Evolutionary conservation across 768 basidiomycete species (phyloP), one percentile per base, ranked within the genome.

Genomic region (Nidularia pulvinata): DNA sequence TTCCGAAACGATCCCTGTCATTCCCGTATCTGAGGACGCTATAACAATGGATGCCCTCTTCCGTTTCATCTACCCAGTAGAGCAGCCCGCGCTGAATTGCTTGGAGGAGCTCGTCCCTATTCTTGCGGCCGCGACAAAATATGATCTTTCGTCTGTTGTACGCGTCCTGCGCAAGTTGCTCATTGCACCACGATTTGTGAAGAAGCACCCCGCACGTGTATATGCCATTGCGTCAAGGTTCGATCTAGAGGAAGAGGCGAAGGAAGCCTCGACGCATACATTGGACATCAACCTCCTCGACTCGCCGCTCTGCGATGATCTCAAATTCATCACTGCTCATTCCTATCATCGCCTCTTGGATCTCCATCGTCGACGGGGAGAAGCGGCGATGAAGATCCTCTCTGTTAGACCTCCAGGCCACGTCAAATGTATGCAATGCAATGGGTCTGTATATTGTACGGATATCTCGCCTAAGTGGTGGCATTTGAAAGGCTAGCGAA

Each of bases 381-480:
- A 68, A 6, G 77, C 78, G 2, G 84, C 85, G 1, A 67, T 73
- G 33, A 72, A 70, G 10, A 65, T 84, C 39, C 64, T 89, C 6
- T 68, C 72, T 54, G 62, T 72, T 16, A n/a, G n/a, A n/a, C n/a
- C n/a, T n/a, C 69, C 80, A 0, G 72, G 76, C 3, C 74, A 80
- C 35, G 61, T 86, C 57, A 83, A 82, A 65, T 90, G 89, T 67
- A 79, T 84, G 70, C 81, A 85, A 55, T 91, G 87, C 59, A 89
- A 86, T 39, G 82, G 82, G 5, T 74, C 73, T 1, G 55, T 69
- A 6, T 65, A 66, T 56, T 71, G 75, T 1, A 69, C 75, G 48
- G 71, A 81, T 53, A 70, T 72, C 5, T 73, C 76, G 5, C 89
- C 89, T 19, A 79, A 77, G 65, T 90, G 88, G 89, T 91, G 88